Conservation (phyloP, 768 basidiomycete species). For the Rhizopogon vinicolor region DNA sequence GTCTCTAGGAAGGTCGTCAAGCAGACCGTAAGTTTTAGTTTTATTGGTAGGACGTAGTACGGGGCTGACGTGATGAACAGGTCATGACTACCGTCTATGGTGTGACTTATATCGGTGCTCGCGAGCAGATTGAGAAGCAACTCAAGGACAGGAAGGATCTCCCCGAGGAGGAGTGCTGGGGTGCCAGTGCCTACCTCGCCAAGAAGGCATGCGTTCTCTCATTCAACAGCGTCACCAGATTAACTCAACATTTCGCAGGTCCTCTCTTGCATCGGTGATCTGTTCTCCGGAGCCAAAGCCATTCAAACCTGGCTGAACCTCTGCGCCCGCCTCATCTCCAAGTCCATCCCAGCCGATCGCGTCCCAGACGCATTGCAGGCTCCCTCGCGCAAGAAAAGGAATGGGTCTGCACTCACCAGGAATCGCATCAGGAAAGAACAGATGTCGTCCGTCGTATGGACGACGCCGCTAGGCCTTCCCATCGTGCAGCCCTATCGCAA, state of each 20-base stretch:
- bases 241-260: constrained; percentile 34
- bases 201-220: constrained; percentile 44
- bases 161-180: constrained; percentile 68
- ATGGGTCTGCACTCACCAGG: constrained; percentile 15
- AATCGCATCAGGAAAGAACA: constrained; percentile 71
- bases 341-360: constrained; percentile 75
- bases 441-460: constrained; percentile 97
- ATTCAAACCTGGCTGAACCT: constrained; percentile 91
- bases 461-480: constrained; percentile 90
- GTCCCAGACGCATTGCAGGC: constrained; percentile 38
- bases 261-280: constrained; percentile 79
- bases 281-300: constrained; percentile 87
- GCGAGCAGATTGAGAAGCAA: constrained; percentile 92
- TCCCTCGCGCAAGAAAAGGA: constrained; percentile 6
- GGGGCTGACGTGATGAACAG: constrained; percentile 25
- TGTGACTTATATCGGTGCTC: constrained; percentile 92
- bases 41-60: not conserved
- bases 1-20: constrained; percentile 94
- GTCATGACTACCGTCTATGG: constrained; percentile 99
- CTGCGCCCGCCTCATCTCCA: constrained; percentile 79
- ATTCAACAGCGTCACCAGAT: no score
- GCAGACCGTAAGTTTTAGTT: constrained; percentile 68
- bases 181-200: constrained; percentile 74
- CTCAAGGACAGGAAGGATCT: constrained; percentile 73
- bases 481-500: constrained; percentile 97